Percentiles rank a stretch among this genome's conserved stretches.
These are phyloP conservation scores for Moesziomyces globuligerus DNA, from an alignment of 1,284 basidiomycete species.

Conservation along the genomic window DNA sequence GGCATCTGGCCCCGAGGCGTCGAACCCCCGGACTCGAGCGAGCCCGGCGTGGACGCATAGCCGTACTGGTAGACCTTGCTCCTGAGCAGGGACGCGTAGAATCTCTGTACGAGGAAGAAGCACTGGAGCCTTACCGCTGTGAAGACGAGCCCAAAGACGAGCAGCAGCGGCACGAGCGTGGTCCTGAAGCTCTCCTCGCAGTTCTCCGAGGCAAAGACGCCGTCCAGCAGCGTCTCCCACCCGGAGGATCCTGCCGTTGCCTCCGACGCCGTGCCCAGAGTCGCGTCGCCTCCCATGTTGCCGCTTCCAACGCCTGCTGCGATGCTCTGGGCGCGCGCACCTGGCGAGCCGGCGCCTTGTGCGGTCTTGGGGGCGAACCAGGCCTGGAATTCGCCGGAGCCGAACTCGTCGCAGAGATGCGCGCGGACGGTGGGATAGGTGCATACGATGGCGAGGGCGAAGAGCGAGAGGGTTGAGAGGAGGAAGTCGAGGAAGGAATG, in stretches of 20 bases:
- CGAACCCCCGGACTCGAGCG: constrained; percentile 12
- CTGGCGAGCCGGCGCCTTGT: not conserved
- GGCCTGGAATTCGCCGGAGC: constrained; percentile 33
- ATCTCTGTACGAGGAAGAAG: constrained; percentile 46
- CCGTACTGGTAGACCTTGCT: constrained; percentile 36
- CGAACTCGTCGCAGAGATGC: constrained; percentile 52
- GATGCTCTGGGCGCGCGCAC: not conserved
- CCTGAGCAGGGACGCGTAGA: constrained; percentile 24
- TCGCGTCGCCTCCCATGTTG: too few relatives aligned
- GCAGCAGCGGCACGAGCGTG: constrained; percentile 38
- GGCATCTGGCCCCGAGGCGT: constrained; percentile 22
- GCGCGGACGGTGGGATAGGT: constrained; percentile 50
- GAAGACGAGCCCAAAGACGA: constrained; percentile 41
- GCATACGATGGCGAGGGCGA: constrained; percentile 45
- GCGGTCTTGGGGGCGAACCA: constrained; percentile 16
- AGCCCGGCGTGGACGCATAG: constrained; percentile 7
- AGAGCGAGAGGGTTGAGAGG: constrained; percentile 49
- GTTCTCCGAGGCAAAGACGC: constrained; percentile 45
- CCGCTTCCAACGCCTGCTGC: not conserved
- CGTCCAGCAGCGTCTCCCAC: constrained; percentile 48
- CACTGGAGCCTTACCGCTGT: constrained; percentile 43
- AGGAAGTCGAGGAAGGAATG: constrained; percentile 57
- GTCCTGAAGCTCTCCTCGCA: constrained; percentile 53
- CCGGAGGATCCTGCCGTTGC: constrained; percentile 28
- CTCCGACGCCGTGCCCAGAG: constrained; percentile 4